Percentiles rank a stretch among this genome's conserved stretches.
These are phyloP conservation scores for Auriscalpium microsporum DNA, from an alignment of 768 basidiomycete genomes.

Conservation along the genomic window DNA sequence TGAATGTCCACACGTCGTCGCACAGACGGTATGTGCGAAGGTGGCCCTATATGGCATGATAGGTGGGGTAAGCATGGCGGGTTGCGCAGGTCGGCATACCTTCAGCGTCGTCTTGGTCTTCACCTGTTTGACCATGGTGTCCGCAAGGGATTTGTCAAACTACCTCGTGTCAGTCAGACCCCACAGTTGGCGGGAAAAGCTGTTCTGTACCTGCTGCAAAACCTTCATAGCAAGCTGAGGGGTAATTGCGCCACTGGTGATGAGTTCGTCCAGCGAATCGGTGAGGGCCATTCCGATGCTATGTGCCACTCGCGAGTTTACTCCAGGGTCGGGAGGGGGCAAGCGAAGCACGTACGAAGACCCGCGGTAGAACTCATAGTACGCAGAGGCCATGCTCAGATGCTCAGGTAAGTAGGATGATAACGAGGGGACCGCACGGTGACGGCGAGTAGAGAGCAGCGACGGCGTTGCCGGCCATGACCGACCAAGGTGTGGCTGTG, in stretches of 20 bases:
- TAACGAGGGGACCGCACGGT: background rate
- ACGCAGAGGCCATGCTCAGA: constrained; percentile 61
- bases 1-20: constrained; percentile 99
- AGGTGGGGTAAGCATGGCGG: background rate
- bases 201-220: constrained; percentile 71
- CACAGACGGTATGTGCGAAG: constrained; percentile 86
- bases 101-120: constrained; percentile 94
- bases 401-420: background rate
- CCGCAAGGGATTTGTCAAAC: constrained; percentile 96
- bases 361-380: constrained; percentile 90
- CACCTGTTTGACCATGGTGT: constrained; percentile 86
- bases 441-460: background rate
- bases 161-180: constrained; percentile 23
- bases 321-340: constrained; percentile 2
- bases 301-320: constrained; percentile 4
- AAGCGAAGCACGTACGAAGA: constrained; percentile 59
- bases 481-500: background rate
- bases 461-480: background rate
- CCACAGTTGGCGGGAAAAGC: background rate
- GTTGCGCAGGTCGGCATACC: constrained; percentile 33
- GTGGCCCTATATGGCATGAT: constrained; percentile 47
- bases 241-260: constrained; percentile 92
- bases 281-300: constrained; percentile 97
- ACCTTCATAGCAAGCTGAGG: constrained; percentile 99
- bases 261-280: constrained; percentile 96